phyloP scores from a whole-genome alignment of 257 asterid species.

The Voacanga thouarsii region DNA sequence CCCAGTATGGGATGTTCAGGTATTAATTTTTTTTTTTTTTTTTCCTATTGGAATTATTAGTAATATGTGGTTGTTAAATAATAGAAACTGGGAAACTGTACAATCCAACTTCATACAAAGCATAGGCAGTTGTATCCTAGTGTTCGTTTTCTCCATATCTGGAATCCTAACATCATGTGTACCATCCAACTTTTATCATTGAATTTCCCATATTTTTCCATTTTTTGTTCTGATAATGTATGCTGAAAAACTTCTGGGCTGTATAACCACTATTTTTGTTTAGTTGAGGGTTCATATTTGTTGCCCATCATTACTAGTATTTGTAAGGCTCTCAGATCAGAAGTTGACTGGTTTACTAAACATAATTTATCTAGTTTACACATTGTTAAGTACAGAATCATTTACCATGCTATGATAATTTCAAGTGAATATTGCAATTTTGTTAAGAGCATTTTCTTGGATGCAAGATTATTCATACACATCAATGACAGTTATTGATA shows the following conservation, averaged over 20 bases:
- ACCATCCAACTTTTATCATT: background rate
- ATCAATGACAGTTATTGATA: background rate
- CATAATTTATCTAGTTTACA: background rate
- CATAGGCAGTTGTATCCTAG: background rate
- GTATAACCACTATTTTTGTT: background rate
- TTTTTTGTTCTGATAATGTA: background rate
- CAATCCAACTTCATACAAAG: background rate
- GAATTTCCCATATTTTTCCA: background rate
- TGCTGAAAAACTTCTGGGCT: background rate
- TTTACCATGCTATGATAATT: background rate
- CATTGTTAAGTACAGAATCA: background rate
- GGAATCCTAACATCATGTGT: background rate
- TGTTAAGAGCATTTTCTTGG: background rate
- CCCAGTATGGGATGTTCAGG: slow-evolving; percentile 99
- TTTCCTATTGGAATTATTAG: background rate
- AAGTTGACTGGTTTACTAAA: background rate
- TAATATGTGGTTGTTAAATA: background rate
- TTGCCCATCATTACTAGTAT: background rate
- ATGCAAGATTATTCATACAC: background rate
- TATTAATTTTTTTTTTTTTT: slow-evolving; percentile 19
- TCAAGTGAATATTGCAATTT: background rate
- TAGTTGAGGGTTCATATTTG: background rate
- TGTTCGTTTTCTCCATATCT: background rate
- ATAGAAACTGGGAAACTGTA: background rate
- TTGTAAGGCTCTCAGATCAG: background rate